Conservation (phyloP, 139 green algal genomes). For the Chlorella vulgaris region DNA sequence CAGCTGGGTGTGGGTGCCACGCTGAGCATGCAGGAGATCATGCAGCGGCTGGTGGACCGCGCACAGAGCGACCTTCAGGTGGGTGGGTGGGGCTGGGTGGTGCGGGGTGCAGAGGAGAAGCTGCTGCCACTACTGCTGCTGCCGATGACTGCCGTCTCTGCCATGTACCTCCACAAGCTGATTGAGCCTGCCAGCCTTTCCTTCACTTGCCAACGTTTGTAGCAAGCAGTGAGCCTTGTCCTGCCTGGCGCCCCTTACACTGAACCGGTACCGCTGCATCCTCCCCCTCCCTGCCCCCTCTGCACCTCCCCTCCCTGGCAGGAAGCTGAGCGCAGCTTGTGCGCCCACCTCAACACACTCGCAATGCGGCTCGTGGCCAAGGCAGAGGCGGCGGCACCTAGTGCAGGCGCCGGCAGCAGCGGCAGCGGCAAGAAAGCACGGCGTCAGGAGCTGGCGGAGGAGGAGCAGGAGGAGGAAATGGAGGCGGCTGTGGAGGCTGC, state of each 20-base stretch:
- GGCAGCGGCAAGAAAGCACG: neutral
- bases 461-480: neutral
- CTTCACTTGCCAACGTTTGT: no score
- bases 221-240: no score
- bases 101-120: neutral
- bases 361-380: conserved; percentile 44
- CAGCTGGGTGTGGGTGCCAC: conserved; percentile 49
- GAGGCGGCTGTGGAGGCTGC: neutral
- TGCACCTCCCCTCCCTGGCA: no score
- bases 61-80: conserved; percentile 50
- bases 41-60: conserved; percentile 59
- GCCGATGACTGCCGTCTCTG: no score
- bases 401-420: neutral
- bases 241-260: no score
- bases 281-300: no score
- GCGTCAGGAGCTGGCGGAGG: neutral
- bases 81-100: neutral
- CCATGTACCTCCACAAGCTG: no score
- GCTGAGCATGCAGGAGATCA: conserved; percentile 65
- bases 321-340: conserved; percentile 68
- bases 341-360: conserved; percentile 64
- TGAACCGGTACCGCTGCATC: no score
- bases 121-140: neutral
- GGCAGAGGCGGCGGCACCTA: neutral
- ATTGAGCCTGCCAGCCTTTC: no score